Conservation (phyloP, 2,329 filamentous ascomycete genomes). For the Xylaria sp. region DNA sequence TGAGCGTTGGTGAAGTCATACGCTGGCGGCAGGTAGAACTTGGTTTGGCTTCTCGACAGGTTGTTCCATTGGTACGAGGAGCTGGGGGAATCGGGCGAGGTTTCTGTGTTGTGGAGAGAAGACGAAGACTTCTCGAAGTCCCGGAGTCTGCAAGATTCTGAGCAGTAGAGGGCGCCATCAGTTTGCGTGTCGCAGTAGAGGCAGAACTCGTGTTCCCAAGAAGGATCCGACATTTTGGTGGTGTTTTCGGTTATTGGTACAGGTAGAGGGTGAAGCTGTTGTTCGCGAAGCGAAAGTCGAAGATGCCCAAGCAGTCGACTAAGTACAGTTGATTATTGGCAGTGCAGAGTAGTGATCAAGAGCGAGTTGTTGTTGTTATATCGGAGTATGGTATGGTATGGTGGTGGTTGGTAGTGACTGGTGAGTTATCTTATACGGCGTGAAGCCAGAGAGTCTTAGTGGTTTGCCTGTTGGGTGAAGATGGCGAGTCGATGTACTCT, state of each 20-base stretch:
- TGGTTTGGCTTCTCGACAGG: slow-evolving; percentile 36
- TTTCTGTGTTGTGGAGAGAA: slow-evolving; percentile 51
- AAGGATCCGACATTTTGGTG: slow-evolving; percentile 48
- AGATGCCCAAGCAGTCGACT: not conserved
- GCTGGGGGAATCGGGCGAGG: slow-evolving; percentile 49
- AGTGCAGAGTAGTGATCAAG: not conserved
- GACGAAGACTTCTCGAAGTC: slow-evolving; percentile 69
- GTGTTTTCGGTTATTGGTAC: slow-evolving; percentile 18
- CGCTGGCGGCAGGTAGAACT: slow-evolving; percentile 66
- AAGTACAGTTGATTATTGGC: slow-evolving; percentile 1
- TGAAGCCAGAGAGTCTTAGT: slow-evolving; percentile 11
- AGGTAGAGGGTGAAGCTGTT: slow-evolving; percentile 5
- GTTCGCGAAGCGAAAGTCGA: not conserved
- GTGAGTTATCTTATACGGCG: slow-evolving; percentile 15
- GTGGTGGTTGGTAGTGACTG: not conserved
- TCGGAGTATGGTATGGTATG: not conserved
- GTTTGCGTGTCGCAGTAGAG: slow-evolving; percentile 89
- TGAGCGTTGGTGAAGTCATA: slow-evolving; percentile 67
- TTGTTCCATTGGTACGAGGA: slow-evolving; percentile 44
- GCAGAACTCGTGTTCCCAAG: slow-evolving; percentile 88
- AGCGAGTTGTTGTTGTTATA: slow-evolving; percentile 1
- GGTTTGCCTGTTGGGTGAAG: not conserved
- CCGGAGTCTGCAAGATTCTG: slow-evolving; percentile 80
- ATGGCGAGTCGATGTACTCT: not conserved
- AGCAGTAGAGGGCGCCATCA: slow-evolving; percentile 79